Evolutionary conservation across 208 protist species (phyloP).

Genomic region (Leishmania martiniquensis): DNA sequence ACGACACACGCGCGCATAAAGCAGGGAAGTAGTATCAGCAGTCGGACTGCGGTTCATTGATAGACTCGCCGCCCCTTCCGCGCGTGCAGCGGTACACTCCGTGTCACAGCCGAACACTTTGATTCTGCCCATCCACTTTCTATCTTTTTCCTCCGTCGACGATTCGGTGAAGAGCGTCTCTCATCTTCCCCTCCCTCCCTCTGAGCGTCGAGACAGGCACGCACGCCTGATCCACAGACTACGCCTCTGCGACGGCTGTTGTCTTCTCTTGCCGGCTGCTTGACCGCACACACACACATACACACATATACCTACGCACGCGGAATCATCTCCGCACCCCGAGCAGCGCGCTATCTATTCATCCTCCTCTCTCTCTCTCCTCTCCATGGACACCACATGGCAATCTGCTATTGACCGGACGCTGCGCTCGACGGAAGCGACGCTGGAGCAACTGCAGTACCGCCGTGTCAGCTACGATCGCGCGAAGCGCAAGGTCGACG

Average conservation of each 20-base stretch:
- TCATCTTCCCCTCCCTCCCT: neutral
- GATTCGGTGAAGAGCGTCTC: neutral
- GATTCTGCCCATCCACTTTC: neutral
- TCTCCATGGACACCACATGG: slow-evolving; percentile 30
- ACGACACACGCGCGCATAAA: neutral
- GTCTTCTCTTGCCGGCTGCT: neutral
- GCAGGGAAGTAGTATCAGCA: neutral
- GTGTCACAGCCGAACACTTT: neutral
- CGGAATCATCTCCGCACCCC: neutral
- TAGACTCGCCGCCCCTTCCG: neutral
- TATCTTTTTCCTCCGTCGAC: neutral
- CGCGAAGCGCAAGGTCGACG: slow-evolving; percentile 30
- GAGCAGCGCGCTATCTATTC: neutral
- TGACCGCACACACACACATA: neutral
- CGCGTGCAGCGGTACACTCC: neutral
- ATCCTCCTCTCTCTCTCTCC: neutral
- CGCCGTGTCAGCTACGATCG: slow-evolving; percentile 39
- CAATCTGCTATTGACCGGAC: slow-evolving; percentile 41
- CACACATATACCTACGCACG: neutral
- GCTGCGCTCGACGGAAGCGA: slow-evolving; percentile 54
- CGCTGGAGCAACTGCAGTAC: slow-evolving; percentile 50
- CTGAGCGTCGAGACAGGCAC: neutral
- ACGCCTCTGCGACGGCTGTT: neutral
- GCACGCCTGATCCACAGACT: neutral
- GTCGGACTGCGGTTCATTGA: neutral